A percentile compares a stretch with the other conserved stretches of the same genome.
These are phyloP conservation scores for Penicillium dipodomyicola DNA, from an alignment of 495 filamentous ascomycete species.

Conservation along the genomic window DNA sequence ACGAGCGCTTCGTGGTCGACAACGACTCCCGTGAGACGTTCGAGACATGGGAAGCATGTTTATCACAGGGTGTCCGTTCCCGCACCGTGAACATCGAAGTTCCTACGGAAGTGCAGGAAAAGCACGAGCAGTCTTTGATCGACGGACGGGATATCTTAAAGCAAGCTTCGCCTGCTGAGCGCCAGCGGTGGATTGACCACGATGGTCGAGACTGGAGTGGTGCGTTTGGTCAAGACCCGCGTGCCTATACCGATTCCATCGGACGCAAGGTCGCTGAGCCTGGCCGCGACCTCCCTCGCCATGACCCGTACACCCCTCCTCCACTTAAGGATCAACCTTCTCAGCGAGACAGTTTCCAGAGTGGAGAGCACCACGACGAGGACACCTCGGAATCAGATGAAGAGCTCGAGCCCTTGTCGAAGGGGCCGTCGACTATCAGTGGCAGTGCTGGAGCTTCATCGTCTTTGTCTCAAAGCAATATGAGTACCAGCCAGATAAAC, in stretches of 20 bases:
- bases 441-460: constrained; percentile 2
- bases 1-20: constrained; percentile 76
- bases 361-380: constrained; percentile 2
- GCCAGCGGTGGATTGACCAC: constrained; percentile 71
- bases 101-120: constrained; percentile 59
- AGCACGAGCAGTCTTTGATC: constrained; percentile 77
- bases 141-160: constrained; percentile 78
- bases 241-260: constrained; percentile 49
- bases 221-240: constrained; percentile 71
- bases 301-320: constrained; percentile 55
- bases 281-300: constrained; percentile 52
- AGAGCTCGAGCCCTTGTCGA: constrained; percentile 12
- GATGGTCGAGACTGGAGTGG: constrained; percentile 85
- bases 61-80: constrained; percentile 75
- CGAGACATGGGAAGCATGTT: constrained; percentile 90
- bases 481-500: constrained; percentile 24
- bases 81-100: constrained; percentile 65
- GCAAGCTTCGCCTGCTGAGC: constrained; percentile 64
- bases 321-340: constrained; percentile 39
- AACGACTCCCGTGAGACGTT: constrained; percentile 89
- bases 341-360: not conserved
- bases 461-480: constrained; percentile 18
- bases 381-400: constrained; percentile 17
- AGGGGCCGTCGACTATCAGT: constrained; percentile 23
- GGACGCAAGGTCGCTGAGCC: constrained; percentile 55